Base-by-base conservation (phyloP, 1,284 basidiomycete species). In the Pascua guehoae region DNA sequence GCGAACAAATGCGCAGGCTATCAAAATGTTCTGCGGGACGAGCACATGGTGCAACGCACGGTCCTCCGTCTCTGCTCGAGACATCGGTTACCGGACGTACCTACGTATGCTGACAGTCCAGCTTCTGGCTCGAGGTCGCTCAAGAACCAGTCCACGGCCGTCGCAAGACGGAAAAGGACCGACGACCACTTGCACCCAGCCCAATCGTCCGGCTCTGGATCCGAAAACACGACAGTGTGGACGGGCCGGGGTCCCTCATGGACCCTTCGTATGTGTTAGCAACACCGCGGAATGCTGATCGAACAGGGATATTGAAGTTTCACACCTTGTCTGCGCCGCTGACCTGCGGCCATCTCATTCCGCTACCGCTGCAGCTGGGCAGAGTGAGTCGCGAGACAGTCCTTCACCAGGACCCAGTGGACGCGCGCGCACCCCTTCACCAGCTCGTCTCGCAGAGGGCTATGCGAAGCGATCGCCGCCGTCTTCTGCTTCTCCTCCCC, bases 151-250 rank as follows among this genome's bases (percentile, higher is more conserved):
- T 69, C 18, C 60, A 63, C 37, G 70, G 70, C 1, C 51, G 68
- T 11, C 57, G 68, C 12, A 70, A 69, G 47, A 69, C 67, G 1
- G 70, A 71, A 18, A 70, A 70, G 54, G 70, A 71, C 43, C 51
- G 70, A 4, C 53, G 69, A 40, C 64, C 69, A 9, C 41, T 71
- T 8, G 67, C 67, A 3, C 69, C 68, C 14, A 65, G 58, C 8
- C 68, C 70, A 1, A 69, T 72, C 7, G 40, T 67, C 8, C 62
- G 69, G 11, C 40, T 71, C 1, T 59, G 56, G 53, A 59, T 67
- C 18, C 41, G 46, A 18, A 64, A 69, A 44, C 63, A 63, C 41
- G 36, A 45, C 32, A 43, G 16, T 32, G 18, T 4, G 16, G 51
- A 14, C 1, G 43, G 47, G 2, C 56, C 47, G 12, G 58, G 54